A percentile compares a stretch with the other conserved stretches of the same genome.
These are phyloP conservation scores for Podaxis rugospora DNA, from an alignment of 768 basidiomycete genomes.

Conservation along the genomic window DNA sequence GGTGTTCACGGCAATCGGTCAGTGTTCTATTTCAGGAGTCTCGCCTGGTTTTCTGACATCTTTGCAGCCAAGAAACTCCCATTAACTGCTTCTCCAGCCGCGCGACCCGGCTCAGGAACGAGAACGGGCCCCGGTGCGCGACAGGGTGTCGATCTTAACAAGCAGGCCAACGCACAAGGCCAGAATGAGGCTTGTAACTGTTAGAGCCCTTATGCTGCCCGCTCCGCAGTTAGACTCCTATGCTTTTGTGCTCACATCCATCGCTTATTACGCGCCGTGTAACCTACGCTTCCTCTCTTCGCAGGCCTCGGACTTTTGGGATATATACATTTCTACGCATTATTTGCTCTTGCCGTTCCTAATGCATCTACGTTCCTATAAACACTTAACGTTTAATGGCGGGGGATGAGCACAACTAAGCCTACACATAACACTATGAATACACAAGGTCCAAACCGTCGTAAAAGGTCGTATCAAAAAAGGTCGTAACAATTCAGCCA, in stretches of 20 bases:
- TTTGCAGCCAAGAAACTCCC: conserved; percentile 82
- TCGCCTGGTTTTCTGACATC: conserved; percentile 1
- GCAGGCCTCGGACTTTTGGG: conserved; percentile 32
- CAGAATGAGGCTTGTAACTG: conserved; percentile 76
- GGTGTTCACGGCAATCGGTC: conserved; percentile 84
- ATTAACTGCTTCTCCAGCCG: conserved; percentile 65
- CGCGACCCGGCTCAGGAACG: conserved; percentile 49
- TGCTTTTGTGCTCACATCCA: not conserved
- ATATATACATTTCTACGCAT: conserved; percentile 22
- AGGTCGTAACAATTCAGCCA: not conserved
- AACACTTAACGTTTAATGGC: not conserved
- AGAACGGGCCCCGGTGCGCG: conserved; percentile 50
- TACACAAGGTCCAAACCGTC: not conserved
- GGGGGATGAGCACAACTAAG: not conserved
- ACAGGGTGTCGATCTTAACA: conserved; percentile 80
- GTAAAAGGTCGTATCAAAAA: not conserved
- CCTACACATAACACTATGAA: not conserved
- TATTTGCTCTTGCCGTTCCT: conserved; percentile 8
- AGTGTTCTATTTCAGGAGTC: conserved; percentile 19
- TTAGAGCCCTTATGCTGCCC: conserved; percentile 27
- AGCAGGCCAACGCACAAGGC: conserved; percentile 45
- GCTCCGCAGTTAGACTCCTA: not conserved
- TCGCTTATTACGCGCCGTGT: conserved; percentile 19
- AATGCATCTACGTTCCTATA: conserved; percentile 6
- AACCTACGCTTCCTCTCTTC: conserved; percentile 23